phyloP scores from a whole-genome alignment of 352 stramenopile species.

The Pythium diclinum region DNA sequence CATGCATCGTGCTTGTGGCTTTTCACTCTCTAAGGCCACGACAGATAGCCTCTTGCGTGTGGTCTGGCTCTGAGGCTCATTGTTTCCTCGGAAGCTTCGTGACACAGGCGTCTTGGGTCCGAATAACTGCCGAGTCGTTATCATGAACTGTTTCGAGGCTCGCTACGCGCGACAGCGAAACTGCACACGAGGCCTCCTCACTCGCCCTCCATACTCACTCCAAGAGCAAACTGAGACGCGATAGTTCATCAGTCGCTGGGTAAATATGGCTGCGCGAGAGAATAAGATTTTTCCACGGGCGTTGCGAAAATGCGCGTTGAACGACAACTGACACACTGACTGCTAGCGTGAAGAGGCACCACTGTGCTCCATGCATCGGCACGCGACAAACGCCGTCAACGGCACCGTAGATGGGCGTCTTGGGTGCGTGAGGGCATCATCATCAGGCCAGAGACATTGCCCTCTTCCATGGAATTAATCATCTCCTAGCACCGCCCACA shows the following conservation, averaged over 20 bases:
- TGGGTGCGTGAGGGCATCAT: background rate
- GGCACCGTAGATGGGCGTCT: background rate
- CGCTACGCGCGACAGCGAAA: background rate
- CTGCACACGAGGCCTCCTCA: background rate
- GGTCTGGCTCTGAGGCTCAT: background rate
- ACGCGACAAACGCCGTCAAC: background rate
- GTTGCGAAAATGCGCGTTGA: conserved; percentile 9
- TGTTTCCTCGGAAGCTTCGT: conserved; percentile 1
- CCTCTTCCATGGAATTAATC: background rate
- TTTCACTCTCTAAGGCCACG: background rate
- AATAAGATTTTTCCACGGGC: conserved; percentile 8
- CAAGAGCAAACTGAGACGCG: background rate
- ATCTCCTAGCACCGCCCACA: too few species aligned
- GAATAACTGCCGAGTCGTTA: background rate
- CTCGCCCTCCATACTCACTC: conserved; percentile 1
- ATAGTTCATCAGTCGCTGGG: background rate
- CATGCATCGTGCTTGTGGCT: background rate
- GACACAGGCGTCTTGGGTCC: background rate
- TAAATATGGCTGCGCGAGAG: background rate
- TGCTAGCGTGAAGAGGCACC: background rate
- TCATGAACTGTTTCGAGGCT: conserved; percentile 1
- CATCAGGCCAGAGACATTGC: background rate
- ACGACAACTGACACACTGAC: background rate
- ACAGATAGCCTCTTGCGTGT: background rate
- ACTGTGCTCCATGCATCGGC: background rate